Conservation (phyloP, 257 asterid genomes). For the Solanum chaucha region DNA sequence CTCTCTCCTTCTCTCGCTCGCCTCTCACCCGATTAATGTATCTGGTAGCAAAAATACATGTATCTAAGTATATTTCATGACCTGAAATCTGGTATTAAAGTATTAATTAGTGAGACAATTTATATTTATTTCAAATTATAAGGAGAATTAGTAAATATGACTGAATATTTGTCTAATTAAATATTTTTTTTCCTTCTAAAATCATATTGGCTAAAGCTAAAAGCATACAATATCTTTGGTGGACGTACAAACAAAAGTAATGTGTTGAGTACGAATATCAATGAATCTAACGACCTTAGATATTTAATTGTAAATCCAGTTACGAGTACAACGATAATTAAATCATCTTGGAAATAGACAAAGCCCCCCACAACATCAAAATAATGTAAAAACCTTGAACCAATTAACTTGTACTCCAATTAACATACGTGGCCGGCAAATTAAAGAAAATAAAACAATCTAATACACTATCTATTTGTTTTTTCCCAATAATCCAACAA, state of each 20-base stretch:
- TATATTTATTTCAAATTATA: no score
- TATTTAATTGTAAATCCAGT: no score
- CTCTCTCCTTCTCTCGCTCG: background rate
- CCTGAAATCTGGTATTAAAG: fast-evolving
- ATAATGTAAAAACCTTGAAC: background rate
- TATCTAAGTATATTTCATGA: background rate
- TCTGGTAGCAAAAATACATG: no score
- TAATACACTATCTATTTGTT: background rate
- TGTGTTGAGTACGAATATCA: no score
- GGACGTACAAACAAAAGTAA: no score
- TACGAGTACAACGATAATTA: background rate
- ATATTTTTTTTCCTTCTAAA: no score
- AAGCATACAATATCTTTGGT: no score
- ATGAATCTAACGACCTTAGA: no score
- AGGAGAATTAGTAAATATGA: no score
- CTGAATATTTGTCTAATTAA: no score
- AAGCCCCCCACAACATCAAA: background rate
- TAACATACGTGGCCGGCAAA: background rate
- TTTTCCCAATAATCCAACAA: background rate
- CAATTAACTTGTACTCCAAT: background rate
- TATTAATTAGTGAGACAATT: no score
- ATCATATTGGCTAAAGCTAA: no score
- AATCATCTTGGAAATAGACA: background rate
- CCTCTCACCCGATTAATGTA: background rate
- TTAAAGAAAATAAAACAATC: background rate